Conservation (phyloP, 352 stramenopile species). For the Pythium myriotylum region DNA sequence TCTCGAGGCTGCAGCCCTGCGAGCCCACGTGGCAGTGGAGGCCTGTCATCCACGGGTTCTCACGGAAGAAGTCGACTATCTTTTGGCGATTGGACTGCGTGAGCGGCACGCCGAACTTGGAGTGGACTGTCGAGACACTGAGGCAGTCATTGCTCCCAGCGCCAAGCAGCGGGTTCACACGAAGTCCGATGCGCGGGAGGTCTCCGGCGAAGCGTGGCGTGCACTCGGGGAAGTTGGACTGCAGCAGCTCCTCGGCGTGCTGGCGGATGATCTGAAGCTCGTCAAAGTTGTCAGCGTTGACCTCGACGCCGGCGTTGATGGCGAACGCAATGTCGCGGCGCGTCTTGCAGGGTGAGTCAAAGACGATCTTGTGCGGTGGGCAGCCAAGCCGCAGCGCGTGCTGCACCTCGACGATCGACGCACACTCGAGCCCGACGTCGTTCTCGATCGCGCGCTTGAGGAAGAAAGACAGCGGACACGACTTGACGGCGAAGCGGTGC, state of each 20-base stretch:
- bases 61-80: constrained; percentile 76
- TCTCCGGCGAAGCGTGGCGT: constrained; percentile 60
- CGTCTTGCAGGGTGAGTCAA: constrained; percentile 94
- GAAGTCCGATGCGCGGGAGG: constrained; percentile 83
- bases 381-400: constrained; percentile 78
- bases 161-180: constrained; percentile 92
- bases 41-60: constrained; percentile 87
- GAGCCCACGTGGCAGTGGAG: constrained; percentile 90
- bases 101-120: constrained; percentile 92
- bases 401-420: constrained; percentile 84
- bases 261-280: constrained; percentile 86
- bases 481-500: constrained; percentile 90
- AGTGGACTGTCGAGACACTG: constrained; percentile 88
- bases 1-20: constrained; percentile 81
- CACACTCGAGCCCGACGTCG: constrained; percentile 77
- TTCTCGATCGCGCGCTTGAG: constrained; percentile 76
- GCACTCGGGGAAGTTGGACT: constrained; percentile 71
- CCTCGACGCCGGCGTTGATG: constrained; percentile 79
- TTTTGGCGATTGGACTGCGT: constrained; percentile 50
- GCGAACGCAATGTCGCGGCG: constrained; percentile 84
- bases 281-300: constrained; percentile 93
- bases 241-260: constrained; percentile 88
- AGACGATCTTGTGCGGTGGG: constrained; percentile 82
- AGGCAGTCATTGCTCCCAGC: constrained; percentile 83
- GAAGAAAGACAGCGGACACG: constrained; percentile 89